phyloP scores from a whole-genome alignment of 257 asterid genomes.

The Solanum medicagineum region DNA sequence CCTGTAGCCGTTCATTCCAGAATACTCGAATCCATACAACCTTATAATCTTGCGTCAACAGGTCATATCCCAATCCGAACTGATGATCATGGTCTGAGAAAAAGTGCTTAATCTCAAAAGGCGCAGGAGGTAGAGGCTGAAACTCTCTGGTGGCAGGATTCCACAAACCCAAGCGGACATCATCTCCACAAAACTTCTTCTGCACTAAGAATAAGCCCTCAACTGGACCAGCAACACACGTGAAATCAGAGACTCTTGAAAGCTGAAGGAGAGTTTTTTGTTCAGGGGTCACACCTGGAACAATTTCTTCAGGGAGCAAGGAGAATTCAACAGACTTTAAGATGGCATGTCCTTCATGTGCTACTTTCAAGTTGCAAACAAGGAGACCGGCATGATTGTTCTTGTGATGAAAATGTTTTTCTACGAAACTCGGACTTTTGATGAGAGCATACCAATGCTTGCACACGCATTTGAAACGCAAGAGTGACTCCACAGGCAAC shows the following conservation, averaged over 20 bases:
- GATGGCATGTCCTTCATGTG: not conserved
- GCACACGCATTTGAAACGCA: constrained; percentile 23
- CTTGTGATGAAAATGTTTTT: constrained; percentile 12
- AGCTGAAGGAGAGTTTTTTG: not conserved
- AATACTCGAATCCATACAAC: too few species aligned
- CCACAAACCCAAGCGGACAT: not conserved
- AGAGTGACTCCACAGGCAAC: constrained; percentile 20
- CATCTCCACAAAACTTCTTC: not conserved
- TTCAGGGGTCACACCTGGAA: not conserved
- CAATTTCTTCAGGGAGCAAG: not conserved
- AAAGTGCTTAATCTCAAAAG: too few species aligned
- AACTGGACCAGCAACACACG: not conserved
- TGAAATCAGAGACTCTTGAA: not conserved
- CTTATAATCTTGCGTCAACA: too few species aligned
- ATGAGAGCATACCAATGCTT: constrained; percentile 25
- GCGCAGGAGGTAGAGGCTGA: too few species aligned
- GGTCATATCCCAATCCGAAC: too few species aligned
- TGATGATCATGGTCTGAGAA: too few species aligned
- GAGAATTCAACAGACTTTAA: not conserved
- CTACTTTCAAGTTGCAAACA: not conserved
- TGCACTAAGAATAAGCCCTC: not conserved
- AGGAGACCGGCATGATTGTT: constrained; percentile 16
- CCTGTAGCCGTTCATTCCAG: too few species aligned
- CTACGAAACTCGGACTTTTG: constrained; percentile 7
- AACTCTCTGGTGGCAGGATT: not conserved